Conservation (phyloP, 345 rosid genomes). For the Carallia brachiata region DNA sequence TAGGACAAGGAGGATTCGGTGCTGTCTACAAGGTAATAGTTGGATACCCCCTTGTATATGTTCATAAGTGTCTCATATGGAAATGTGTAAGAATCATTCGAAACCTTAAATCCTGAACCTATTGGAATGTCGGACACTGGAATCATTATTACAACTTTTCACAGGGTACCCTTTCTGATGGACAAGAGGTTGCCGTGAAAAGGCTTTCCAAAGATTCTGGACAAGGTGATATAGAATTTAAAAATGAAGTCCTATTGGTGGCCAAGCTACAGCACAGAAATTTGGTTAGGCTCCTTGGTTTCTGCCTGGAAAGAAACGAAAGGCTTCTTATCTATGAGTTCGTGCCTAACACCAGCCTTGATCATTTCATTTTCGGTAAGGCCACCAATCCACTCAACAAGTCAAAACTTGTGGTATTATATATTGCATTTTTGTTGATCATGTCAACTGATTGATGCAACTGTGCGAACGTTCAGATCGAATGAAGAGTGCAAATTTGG, state of each 20-base stretch:
- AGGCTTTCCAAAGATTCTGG: constrained; percentile 29
- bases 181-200: constrained; percentile 35
- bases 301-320: constrained; percentile 34
- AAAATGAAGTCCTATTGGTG: constrained; percentile 34
- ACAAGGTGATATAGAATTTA: constrained; percentile 43
- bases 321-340: constrained; percentile 44
- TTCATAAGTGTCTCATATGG: too few species aligned
- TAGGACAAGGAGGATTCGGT: too few species aligned
- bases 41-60: too few species aligned
- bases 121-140: too few species aligned
- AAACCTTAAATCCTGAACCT: too few species aligned
- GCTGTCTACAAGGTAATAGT: too few species aligned
- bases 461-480: constrained; percentile 14
- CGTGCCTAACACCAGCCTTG: constrained; percentile 40
- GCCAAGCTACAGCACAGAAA: constrained; percentile 47
- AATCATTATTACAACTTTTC: too few species aligned
- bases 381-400: not conserved
- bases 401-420: too few species aligned
- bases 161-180: constrained; percentile 8
- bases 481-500: constrained; percentile 7
- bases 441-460: not conserved
- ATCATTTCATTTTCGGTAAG: constrained; percentile 39
- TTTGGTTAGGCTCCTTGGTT: constrained; percentile 40
- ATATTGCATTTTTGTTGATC: too few species aligned
- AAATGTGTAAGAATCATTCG: too few species aligned